Base-by-base conservation (phyloP, 371 early-diverging fungal species). In the Mortierella sp. region DNA sequence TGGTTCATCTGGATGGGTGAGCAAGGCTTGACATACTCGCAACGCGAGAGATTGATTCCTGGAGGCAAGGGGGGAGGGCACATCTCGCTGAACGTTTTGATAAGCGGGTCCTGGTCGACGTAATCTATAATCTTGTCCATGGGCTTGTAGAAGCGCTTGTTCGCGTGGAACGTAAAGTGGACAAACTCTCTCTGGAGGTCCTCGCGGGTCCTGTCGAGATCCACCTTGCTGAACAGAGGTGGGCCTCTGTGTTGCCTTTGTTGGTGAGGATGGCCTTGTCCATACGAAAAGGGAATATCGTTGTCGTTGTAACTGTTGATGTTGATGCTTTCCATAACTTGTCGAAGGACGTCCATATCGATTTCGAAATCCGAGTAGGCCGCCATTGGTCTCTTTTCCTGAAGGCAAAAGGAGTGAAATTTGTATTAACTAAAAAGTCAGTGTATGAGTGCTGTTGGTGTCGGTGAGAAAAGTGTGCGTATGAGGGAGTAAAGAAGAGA, bases 1-100 rank as follows among this genome's bases (percentile, higher is more conserved):
- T 87, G 87, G 19, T 72, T 80, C 87, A 87, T 87, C 50, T 87
- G 83, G 9, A 80, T 77, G 2, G 37, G 46, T 2, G 81, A 72
- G n/a, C 78, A 78, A 0, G 83, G 43, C 40, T 80, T 75, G 43
- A 82, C 79, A 21, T 79, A 83, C 5, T 73, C 83, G 34, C 24
- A 77, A 2, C n/a, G 71, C 2, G 44, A 21, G 5, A 83, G 24
- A 31, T 76, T 72, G 48, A 79, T n/a, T 13, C 24, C 28, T 3
- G 10, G 16, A 1, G 80, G 77, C 14, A 79, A n/a, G 0, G 80
- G 83, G 0, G 80, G 80, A 21, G 83, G 77, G 14, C 43, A 71
- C 6, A 83, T 40, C 64, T 71, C 13, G 51, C 73, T 73, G 43
- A 74, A 83, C 16, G 48, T 13, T 21, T 48, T 34, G 21, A 77